These are phyloP conservation scores for Xylaria sp. DNA, from an alignment of 2,329 filamentous ascomycete species.

Conservation along the genomic window DNA sequence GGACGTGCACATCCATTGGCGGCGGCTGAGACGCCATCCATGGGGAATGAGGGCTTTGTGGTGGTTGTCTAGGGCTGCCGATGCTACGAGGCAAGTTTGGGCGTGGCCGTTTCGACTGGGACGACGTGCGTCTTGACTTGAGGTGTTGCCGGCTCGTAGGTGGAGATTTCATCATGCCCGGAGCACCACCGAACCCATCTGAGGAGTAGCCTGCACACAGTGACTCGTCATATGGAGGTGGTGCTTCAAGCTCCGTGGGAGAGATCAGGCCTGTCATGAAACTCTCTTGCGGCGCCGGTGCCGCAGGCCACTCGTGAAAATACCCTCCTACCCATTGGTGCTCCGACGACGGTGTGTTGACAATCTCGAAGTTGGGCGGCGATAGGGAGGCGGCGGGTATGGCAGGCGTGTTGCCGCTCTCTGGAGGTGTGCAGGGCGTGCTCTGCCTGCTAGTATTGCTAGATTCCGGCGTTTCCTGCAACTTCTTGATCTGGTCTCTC, in stretches of 20 bases:
- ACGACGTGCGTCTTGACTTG: slow-evolving; percentile 26
- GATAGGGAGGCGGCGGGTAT: slow-evolving; percentile 26
- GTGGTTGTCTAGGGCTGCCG: slow-evolving; percentile 24
- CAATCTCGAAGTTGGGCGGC: slow-evolving; percentile 28
- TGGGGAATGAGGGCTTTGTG: slow-evolving; percentile 29
- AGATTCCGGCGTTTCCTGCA: slow-evolving; percentile 33
- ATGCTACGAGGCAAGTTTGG: slow-evolving; percentile 27
- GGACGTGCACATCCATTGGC: slow-evolving; percentile 25
- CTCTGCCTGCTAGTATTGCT: slow-evolving; percentile 31
- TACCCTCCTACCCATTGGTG: slow-evolving; percentile 33
- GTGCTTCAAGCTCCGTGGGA: slow-evolving; percentile 26
- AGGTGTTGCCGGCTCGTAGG: slow-evolving; percentile 25
- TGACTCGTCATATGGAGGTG: slow-evolving; percentile 28
- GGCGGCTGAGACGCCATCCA: slow-evolving; percentile 28
- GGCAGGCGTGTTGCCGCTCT: slow-evolving; percentile 22
- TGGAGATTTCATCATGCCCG: slow-evolving; percentile 25
- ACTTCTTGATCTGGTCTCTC: slow-evolving; percentile 34
- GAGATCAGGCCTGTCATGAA: slow-evolving; percentile 30
- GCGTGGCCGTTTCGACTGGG: slow-evolving; percentile 26
- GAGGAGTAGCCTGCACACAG: slow-evolving; percentile 23
- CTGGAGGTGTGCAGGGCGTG: slow-evolving; percentile 30
- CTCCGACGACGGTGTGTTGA: slow-evolving; percentile 28
- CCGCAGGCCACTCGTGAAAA: slow-evolving; percentile 32
- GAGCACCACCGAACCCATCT: slow-evolving; percentile 20
- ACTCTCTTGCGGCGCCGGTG: slow-evolving; percentile 24